Evolutionary conservation across 2,329 filamentous ascomycete species (phyloP).

Genomic region (Penicillium thymicola): DNA sequence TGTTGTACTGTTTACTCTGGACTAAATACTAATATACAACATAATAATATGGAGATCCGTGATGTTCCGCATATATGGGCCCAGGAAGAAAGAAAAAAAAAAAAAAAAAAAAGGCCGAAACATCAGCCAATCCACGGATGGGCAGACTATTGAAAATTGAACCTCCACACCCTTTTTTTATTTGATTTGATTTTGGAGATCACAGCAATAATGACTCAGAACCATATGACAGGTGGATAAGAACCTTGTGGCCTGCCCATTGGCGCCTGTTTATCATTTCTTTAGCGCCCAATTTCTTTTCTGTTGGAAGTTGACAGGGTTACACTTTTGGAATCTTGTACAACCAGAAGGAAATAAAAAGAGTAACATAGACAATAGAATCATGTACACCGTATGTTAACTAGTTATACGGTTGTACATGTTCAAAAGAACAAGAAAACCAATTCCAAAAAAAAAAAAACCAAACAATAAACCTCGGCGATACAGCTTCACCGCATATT

Average conservation of each 20-base stretch:
- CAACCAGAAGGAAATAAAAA: background rate
- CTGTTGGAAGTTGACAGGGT: background rate
- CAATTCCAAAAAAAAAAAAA: background rate
- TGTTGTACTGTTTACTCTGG: background rate
- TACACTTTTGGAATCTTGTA: background rate
- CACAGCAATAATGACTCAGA: conserved; percentile 3
- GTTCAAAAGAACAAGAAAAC: background rate
- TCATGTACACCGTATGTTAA: background rate
- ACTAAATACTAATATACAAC: background rate
- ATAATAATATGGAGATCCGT: background rate
- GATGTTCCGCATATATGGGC: background rate
- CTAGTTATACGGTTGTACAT: background rate
- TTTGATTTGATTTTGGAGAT: background rate
- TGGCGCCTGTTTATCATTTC: conserved; percentile 11
- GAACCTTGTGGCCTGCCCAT: conserved; percentile 10
- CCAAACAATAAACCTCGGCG: conserved; percentile 14
- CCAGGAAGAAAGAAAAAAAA: background rate
- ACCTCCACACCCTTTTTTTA: background rate
- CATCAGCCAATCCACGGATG: background rate
- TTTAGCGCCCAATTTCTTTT: background rate
- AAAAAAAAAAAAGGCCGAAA: background rate
- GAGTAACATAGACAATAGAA: background rate
- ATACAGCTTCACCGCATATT: conserved; percentile 24
- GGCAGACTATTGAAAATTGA: background rate
- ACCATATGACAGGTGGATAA: conserved; percentile 21